phyloP scores from a whole-genome alignment of 768 basidiomycete genomes.

The Boletus tomentosulus region DNA sequence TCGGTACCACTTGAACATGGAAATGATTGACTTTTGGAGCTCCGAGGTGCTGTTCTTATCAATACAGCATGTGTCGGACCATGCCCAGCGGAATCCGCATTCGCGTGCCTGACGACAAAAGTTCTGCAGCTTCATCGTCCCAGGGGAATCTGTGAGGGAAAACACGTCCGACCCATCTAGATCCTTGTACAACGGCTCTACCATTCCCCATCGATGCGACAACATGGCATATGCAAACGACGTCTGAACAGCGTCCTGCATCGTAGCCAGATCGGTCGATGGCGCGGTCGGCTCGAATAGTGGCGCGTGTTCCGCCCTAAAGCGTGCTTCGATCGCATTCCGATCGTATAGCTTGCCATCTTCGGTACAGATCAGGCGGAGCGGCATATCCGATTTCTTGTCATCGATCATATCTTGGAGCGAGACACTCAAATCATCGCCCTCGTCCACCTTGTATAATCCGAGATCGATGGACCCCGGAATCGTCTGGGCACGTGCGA shows the following conservation, averaged over 20 bases:
- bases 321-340: slow-evolving; percentile 12
- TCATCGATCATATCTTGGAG: slow-evolving; percentile 14
- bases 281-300: slow-evolving; percentile 10
- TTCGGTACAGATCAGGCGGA: slow-evolving; percentile 22
- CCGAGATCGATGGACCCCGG: neutral
- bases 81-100: slow-evolving; percentile 23
- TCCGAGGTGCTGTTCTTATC: slow-evolving; percentile 28
- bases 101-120: slow-evolving; percentile 19
- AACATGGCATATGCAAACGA: slow-evolving; percentile 23
- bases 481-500: neutral
- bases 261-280: neutral
- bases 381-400: slow-evolving; percentile 19
- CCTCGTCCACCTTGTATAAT: neutral
- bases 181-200: slow-evolving; percentile 16
- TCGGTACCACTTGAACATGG: slow-evolving; percentile 31
- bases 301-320: slow-evolving; percentile 9
- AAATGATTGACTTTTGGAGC: slow-evolving; percentile 26
- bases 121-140: slow-evolving; percentile 11
- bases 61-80: slow-evolving; percentile 29
- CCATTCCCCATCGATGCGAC: slow-evolving; percentile 22
- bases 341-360: slow-evolving; percentile 23
- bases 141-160: slow-evolving; percentile 11
- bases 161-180: slow-evolving; percentile 15
- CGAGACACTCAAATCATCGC: neutral
- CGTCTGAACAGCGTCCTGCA: slow-evolving; percentile 6